Evolutionary conservation across 2,329 filamentous ascomycete species (phyloP).

Genomic region (Delphinella strobiligena): DNA sequence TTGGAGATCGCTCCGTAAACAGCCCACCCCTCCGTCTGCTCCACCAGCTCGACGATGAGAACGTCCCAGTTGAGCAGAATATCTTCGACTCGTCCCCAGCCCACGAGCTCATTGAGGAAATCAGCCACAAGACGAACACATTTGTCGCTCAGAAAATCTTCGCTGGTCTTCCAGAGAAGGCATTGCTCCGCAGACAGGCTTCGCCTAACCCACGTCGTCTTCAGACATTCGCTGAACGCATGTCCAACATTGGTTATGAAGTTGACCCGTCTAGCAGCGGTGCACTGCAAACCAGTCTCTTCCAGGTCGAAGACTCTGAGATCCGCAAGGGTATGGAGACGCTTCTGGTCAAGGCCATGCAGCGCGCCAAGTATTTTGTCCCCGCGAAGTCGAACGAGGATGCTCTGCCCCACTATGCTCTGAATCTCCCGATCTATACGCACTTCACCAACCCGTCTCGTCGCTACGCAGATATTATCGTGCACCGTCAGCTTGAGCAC

Average conservation of each 20-base stretch:
- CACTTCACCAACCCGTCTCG: constrained; percentile 94
- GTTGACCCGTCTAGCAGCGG: constrained; percentile 85
- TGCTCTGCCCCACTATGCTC: constrained; percentile 74
- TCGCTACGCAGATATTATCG: constrained; percentile 87
- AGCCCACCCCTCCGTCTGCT: constrained; percentile 80
- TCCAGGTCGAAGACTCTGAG: constrained; percentile 79
- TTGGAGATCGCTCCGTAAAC: constrained; percentile 59
- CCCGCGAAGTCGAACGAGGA: constrained; percentile 66
- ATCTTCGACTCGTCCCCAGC: constrained; percentile 85
- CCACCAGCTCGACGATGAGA: constrained; percentile 94
- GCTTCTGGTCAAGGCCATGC: constrained; percentile 86
- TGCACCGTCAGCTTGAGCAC: constrained; percentile 86
- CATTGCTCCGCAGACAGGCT: constrained; percentile 75
- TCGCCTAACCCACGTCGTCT: constrained; percentile 79
- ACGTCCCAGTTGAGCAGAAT: constrained; percentile 91
- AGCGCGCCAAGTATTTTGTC: constrained; percentile 89
- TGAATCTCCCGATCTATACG: constrained; percentile 89
- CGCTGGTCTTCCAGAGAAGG: constrained; percentile 75
- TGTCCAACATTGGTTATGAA: constrained; percentile 81
- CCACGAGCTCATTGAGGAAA: constrained; percentile 88
- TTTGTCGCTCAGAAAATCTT: constrained; percentile 78
- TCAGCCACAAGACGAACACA: constrained; percentile 84
- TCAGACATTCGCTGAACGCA: constrained; percentile 81
- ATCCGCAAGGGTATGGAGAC: constrained; percentile 98
- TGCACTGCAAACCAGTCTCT: constrained; percentile 83